Conservation (phyloP, 2,329 filamentous ascomycete species). For the Pseudohalonectria lignicola region DNA sequence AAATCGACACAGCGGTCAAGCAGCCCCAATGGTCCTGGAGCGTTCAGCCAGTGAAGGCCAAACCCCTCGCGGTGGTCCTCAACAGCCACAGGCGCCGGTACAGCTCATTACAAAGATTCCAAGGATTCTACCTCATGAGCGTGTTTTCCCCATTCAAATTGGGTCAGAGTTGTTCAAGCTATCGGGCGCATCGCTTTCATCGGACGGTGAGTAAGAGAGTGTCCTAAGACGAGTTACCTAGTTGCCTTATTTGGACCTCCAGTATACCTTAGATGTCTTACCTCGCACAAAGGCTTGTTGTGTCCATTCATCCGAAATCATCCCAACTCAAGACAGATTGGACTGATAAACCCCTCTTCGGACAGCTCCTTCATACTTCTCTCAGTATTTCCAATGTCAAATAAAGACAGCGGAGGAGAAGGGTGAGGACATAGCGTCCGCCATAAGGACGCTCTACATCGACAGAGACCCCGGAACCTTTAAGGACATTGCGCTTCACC, state of each 20-base stretch:
- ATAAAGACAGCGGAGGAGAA: slow-evolving; percentile 51
- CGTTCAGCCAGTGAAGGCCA: slow-evolving; percentile 1
- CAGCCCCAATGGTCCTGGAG: background rate
- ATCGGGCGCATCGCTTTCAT: slow-evolving; percentile 62
- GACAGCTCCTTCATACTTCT: slow-evolving; percentile 88
- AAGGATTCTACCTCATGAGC: slow-evolving; percentile 53
- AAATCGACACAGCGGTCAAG: too few relatives aligned
- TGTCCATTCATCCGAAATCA: too few relatives aligned
- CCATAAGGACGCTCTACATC: slow-evolving; percentile 79
- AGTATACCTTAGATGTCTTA: too few relatives aligned
- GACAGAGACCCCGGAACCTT: slow-evolving; percentile 88
- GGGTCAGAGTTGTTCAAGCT: slow-evolving; percentile 62
- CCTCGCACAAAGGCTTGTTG: too few relatives aligned
- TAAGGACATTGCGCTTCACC: slow-evolving; percentile 75
- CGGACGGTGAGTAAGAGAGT: slow-evolving; percentile 60
- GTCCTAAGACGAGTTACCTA: too few relatives aligned
- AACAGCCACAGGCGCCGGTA: background rate
- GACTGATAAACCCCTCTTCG: too few relatives aligned
- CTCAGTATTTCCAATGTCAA: slow-evolving; percentile 83
- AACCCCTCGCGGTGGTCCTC: slow-evolving; percentile 2
- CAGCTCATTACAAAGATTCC: slow-evolving; percentile 29
- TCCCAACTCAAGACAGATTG: too few relatives aligned
- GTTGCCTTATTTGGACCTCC: too few relatives aligned
- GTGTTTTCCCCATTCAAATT: slow-evolving; percentile 66
- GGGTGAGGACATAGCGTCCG: slow-evolving; percentile 34